Base-by-base conservation (phyloP, 257 asterid genomes). In the Linderniella brevidens region DNA sequence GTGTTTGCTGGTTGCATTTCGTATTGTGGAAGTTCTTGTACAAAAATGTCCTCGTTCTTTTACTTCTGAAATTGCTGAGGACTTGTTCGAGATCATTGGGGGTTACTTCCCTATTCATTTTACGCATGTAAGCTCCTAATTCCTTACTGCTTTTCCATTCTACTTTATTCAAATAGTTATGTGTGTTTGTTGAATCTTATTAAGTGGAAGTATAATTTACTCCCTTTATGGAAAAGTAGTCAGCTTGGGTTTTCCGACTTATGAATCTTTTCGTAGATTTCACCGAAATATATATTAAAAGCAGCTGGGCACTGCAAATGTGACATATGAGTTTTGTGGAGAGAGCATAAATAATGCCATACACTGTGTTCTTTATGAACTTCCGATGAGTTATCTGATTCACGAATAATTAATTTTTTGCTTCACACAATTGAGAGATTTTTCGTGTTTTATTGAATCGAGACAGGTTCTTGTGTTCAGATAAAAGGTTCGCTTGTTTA, bases 71-170 rank as follows among this genome's bases (percentile, higher is more conserved):
- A 73, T 63, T 63, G 87, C 87, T 3, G 77, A 63, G 41, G 96
- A 79, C 39, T 64, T 85, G 46, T 85, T 85, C 2, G 96, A 69
- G 47, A 58, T 78, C 54, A 56, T 90, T 60, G 92, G 94, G 59
- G 50, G 85, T 57, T 90, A 85, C 77, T 90, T 78, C 58, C 98
- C 98, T 20, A 73, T 90, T 59, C 92, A 77, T 70, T 85, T 85
- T 66, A 81, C 92, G 35, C 94, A 90, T 58, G 98, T 90, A 70
- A 81, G 84, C 49, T 66, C 61, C 59, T 62, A 47, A 37, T 37
- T 57, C 17, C 37, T 35, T 51, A 50, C 49, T 18, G 19, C 54
- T 25, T 39, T 50, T 4, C 1, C 13, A 53, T 46, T 50, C 48
- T 17, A 43, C 17, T 43, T 13, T 13, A 8, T 43, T n/a, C 19